Evolutionary conservation across 169 alveolate species (phyloP).

Genomic region (Ophryocystis elektroscirrha): DNA sequence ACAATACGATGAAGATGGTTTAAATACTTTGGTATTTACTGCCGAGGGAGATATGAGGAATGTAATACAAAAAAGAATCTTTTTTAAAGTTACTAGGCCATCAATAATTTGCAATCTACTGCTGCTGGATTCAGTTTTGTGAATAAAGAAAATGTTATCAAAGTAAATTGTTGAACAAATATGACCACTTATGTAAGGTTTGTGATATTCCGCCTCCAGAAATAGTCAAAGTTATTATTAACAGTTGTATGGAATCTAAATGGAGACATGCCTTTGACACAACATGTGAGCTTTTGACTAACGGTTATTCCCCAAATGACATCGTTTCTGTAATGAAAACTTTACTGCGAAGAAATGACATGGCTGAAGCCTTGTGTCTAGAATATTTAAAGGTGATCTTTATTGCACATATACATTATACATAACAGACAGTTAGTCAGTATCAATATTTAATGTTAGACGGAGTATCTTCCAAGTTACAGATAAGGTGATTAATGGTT

Average conservation of each 20-base stretch:
- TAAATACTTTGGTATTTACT: slow-evolving; percentile 77
- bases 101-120: slow-evolving; percentile 84
- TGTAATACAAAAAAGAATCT: slow-evolving; percentile 2
- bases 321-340: not conserved
- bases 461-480: too few relatives aligned
- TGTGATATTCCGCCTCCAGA: not conserved
- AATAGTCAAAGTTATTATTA: not conserved
- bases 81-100: slow-evolving; percentile 40
- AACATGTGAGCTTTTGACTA: not conserved
- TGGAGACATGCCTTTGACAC: not conserved
- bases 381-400: too few relatives aligned
- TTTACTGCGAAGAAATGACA: not conserved
- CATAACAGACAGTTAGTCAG: too few relatives aligned
- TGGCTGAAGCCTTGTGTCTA: too few relatives aligned
- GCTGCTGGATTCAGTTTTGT: slow-evolving; percentile 73
- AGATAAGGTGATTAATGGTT: too few relatives aligned
- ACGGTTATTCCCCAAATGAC: not conserved
- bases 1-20: slow-evolving; percentile 56
- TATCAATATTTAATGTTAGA: too few relatives aligned
- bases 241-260: not conserved
- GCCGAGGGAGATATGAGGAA: slow-evolving; percentile 79
- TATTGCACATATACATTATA: too few relatives aligned
- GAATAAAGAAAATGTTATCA: slow-evolving; percentile 75
- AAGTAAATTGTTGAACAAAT: slow-evolving; percentile 33
- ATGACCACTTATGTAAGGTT: not conserved